Evolutionary conservation across 495 filamentous ascomycete genomes (phyloP), one percentile per base, ranked within the genome.

Genomic region (Gamarada debralockiae): DNA sequence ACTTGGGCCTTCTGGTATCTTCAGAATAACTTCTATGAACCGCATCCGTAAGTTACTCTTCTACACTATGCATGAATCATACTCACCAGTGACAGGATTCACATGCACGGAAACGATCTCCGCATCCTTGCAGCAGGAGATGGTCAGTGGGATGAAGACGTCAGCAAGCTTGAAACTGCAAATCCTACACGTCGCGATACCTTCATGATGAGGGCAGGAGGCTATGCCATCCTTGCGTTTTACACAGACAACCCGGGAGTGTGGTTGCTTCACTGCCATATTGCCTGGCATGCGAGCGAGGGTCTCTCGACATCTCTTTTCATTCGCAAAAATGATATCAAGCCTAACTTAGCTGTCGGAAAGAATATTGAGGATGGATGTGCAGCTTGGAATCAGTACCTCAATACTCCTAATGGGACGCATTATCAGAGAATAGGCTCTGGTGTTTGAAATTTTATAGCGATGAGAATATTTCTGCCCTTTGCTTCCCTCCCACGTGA

Each of bases 211-310:
- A 8, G 8, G 31, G 8, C 31, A n/a, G n/a, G n/a, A 8, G 31
- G 31, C 31, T n/a, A 34, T 34, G 8, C n/a, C 31, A n/a, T 34
- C 31, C 8, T 34, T n/a, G 31, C 31, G 31, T 34, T 8, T 8
- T 8, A 8, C 8, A 8, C n/a, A 8, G 31, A 34, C n/a, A 34
- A 34, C 31, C 31, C 31, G n/a, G 31, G 31, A n/a, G 8, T 34
- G 8, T 81, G 78, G 78, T 61, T 73, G 9, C 63, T 79, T 51
- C 77, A 81, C 48, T 81, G 78, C 62, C 78, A 81, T 48, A 76
- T 81, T 41, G 74, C 70, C 6, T 79, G 72, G 73, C 78, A 80
- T 46, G 65, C 73, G 8, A 69, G 66, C 12, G 65, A 65, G 12
- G 78, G 78, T 0, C 57, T 81, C n/a, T 8, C 31, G 31, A n/a